A percentile compares a stretch with the other conserved stretches of the same genome.
These are phyloP conservation scores for Rhodotorula sp. DNA, from an alignment of 1,284 basidiomycete species.

Conservation along the genomic window DNA sequence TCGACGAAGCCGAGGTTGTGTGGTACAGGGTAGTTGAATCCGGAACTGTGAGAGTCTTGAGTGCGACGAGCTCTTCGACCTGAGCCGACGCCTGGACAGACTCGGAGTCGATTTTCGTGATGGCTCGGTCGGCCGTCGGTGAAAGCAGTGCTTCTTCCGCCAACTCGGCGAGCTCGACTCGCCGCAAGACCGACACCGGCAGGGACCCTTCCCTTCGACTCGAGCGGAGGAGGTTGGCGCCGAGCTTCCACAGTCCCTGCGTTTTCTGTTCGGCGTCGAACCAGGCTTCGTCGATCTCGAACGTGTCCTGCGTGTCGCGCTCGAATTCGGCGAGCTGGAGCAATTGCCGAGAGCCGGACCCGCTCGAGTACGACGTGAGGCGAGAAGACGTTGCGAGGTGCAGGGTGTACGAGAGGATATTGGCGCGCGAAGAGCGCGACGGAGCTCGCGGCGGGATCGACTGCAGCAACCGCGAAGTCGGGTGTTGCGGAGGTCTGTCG, in stretches of 20 bases:
- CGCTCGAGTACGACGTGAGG: conserved; percentile 29
- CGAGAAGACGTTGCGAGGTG: conserved; percentile 39
- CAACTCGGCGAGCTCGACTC: conserved; percentile 28
- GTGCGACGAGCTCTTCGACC: conserved; percentile 22
- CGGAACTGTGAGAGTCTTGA: conserved; percentile 32
- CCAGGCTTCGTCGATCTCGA: conserved; percentile 30
- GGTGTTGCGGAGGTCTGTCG: conserved; percentile 40
- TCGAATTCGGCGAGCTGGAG: conserved; percentile 35
- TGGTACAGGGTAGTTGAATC: conserved; percentile 39
- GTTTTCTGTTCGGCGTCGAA: conserved; percentile 36
- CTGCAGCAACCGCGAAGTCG: conserved; percentile 36
- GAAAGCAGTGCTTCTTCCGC: conserved; percentile 32
- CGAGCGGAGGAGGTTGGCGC: conserved; percentile 26
- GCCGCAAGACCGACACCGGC: conserved; percentile 31
- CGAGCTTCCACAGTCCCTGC: conserved; percentile 38
- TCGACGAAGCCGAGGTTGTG: conserved; percentile 15
- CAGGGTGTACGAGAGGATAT: conserved; percentile 42
- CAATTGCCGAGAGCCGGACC: conserved; percentile 23
- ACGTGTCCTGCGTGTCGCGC: conserved; percentile 4
- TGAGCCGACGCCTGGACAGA: conserved; percentile 18
- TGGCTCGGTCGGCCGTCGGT: conserved; percentile 24
- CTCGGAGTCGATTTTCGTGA: conserved; percentile 17
- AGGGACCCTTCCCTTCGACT: conserved; percentile 15
- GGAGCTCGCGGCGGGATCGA: conserved; percentile 41
- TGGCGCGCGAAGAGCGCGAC: conserved; percentile 40